These are phyloP conservation scores for Cercospora sp. DNA, from an alignment of 2,329 filamentous ascomycete genomes.

Conservation along the genomic window DNA sequence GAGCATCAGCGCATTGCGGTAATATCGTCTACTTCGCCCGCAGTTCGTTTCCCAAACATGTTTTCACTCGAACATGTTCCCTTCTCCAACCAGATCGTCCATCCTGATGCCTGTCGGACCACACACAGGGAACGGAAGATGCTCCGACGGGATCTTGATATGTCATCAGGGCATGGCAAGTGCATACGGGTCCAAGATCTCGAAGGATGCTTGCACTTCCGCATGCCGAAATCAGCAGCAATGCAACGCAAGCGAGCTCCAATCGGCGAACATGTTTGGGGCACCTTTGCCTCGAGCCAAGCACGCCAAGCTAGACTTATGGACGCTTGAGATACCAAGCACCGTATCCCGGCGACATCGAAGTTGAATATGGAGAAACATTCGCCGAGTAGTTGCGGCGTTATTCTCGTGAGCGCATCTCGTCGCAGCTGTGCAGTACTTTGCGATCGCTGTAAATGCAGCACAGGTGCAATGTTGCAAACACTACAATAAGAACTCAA, in stretches of 20 bases:
- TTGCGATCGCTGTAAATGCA: no score
- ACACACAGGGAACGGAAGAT: no score
- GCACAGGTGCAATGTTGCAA: no score
- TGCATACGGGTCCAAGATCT: background rate
- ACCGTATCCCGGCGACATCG: background rate
- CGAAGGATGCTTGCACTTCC: background rate
- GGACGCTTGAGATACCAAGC: background rate
- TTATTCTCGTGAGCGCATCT: background rate
- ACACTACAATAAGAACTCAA: background rate
- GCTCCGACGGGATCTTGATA: no score
- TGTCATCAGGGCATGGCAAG: no score
- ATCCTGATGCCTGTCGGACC: no score
- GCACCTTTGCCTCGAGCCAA: background rate
- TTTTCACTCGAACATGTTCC: no score
- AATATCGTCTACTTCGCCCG: no score
- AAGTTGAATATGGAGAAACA: background rate
- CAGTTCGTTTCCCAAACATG: no score
- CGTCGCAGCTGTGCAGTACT: background rate
- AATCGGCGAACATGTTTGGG: background rate
- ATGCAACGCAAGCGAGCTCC: background rate
- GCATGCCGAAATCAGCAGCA: background rate
- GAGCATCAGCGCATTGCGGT: no score
- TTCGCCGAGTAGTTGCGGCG: background rate
- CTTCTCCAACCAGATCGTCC: no score
- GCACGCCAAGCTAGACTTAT: background rate